Evolutionary conservation across 2,329 filamentous ascomycete genomes (phyloP).

Genomic region (Penicillium sp.): DNA sequence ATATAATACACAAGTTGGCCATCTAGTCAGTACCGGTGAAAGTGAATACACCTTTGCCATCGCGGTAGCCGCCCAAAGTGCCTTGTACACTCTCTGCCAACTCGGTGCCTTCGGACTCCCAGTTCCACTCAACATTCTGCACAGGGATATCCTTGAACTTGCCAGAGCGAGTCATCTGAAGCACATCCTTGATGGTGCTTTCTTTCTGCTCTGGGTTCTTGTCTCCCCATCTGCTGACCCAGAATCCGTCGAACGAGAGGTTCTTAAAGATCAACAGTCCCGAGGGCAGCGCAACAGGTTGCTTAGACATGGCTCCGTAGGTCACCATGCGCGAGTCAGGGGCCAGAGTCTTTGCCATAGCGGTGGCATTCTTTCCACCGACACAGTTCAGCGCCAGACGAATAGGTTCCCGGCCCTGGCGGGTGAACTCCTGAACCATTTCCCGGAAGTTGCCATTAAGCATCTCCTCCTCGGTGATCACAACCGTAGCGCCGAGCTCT

Average conservation of each 20-base stretch:
- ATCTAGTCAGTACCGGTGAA: slow-evolving; percentile 54
- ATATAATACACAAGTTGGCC: slow-evolving; percentile 2
- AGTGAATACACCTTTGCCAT: slow-evolving; percentile 85
- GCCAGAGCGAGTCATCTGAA: slow-evolving; percentile 68
- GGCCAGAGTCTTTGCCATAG: slow-evolving; percentile 70
- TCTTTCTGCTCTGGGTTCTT: slow-evolving; percentile 68
- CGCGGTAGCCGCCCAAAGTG: slow-evolving; percentile 76
- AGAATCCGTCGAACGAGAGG: slow-evolving; percentile 84
- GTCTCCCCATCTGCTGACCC: slow-evolving; percentile 88
- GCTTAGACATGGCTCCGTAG: slow-evolving; percentile 91
- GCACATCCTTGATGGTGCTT: slow-evolving; percentile 77
- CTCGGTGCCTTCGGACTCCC: slow-evolving; percentile 67
- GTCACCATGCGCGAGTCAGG: slow-evolving; percentile 74
- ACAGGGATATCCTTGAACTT: slow-evolving; percentile 80
- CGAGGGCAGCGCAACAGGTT: slow-evolving; percentile 76
- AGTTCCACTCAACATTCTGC: slow-evolving; percentile 77
- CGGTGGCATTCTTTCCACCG: slow-evolving; percentile 76
- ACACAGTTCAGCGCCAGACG: slow-evolving; percentile 88
- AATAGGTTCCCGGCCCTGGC: slow-evolving; percentile 66
- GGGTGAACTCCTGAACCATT: slow-evolving; percentile 64
- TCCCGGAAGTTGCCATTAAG: slow-evolving; percentile 44
- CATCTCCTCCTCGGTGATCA: slow-evolving; percentile 60
- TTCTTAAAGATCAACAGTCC: slow-evolving; percentile 91
- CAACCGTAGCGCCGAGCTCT: slow-evolving; percentile 59
- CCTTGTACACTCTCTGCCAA: slow-evolving; percentile 74